Evolutionary conservation across 1,284 basidiomycete genomes (phyloP), one percentile per base, ranked within the genome.

Genomic region (Vanrija pseudolonga): DNA sequence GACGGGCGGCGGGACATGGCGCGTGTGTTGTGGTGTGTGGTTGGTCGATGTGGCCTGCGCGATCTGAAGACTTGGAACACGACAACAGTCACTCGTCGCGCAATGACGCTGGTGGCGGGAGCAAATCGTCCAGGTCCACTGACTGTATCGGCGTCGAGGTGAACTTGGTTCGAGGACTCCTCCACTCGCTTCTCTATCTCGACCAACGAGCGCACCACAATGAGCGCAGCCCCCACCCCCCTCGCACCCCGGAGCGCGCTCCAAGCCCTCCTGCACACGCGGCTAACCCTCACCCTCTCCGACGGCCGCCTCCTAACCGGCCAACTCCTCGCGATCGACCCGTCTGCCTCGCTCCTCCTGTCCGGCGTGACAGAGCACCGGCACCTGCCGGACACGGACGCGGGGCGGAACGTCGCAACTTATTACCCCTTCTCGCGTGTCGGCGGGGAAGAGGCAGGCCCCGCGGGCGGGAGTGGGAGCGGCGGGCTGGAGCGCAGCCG

Each of bases 201-300:
- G 32, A 12, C 8, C 39, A 6, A 6, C n/a, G n/a, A 20, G 6
- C 39, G n/a, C n/a, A 15, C 6, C 32, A 15, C 12, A 12, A 32
- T 32, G 32, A 32, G 32, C 19, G 36, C n/a, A 8, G 18, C 28
- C 45, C 9, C n/a, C 45, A 18, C 17, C 19, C 9, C 45, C 45
- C 6, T 18, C 4, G 28, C 11, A 28, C 6, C 53, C 38, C 38
- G 26, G 7, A 6, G 26, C n/a, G 47, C 40, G 44, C 55, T 60
- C 32, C 43, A 32, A 18, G 51, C 58, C 7, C 58, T 60, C 36
- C 58, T 60, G 19, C 55, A 57, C 50, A 50, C 58, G 24, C 46
- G 38, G 11, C 47, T 60, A 1, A 6, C 14, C 14, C 44, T 60
- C 6, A 42, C 32, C 7, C 52, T 60, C 17, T 9, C n/a, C 5